Percentiles rank a stretch among this genome's conserved stretches.
phyloP scores from a whole-genome alignment of 2,329 filamentous ascomycete genomes.

The Venturia nashicola region DNA sequence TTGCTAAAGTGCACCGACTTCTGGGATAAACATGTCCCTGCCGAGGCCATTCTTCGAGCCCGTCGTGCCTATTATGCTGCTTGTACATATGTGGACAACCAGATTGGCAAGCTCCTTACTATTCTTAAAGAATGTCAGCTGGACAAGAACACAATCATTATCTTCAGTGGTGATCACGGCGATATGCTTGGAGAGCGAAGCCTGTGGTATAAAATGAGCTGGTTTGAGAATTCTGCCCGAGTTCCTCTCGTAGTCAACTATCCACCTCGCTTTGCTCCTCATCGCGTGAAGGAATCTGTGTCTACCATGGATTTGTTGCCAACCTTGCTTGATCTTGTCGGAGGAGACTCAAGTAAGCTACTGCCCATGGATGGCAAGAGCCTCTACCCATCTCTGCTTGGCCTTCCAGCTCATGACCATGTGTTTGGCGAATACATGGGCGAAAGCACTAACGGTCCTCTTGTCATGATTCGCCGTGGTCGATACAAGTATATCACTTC shows the following conservation, averaged over 20 bases:
- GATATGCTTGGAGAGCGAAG: constrained; percentile 92
- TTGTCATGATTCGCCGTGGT: constrained; percentile 88
- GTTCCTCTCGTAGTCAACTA: constrained; percentile 80
- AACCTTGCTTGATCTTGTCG: constrained; percentile 60
- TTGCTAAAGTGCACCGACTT: constrained; percentile 78
- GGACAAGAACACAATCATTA: constrained; percentile 74
- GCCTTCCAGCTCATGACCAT: constrained; percentile 60
- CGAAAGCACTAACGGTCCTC: constrained; percentile 76
- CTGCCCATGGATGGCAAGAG: constrained; percentile 82
- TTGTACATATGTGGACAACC: constrained; percentile 88
- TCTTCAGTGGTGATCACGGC: constrained; percentile 88
- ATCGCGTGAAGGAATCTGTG: constrained; percentile 69
- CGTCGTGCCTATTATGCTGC: constrained; percentile 85
- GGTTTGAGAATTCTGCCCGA: constrained; percentile 82
- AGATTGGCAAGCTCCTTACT: constrained; percentile 69
- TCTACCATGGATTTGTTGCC: constrained; percentile 85
- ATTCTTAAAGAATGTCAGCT: constrained; percentile 69
- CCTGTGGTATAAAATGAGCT: constrained; percentile 97
- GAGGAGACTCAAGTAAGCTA: constrained; percentile 52
- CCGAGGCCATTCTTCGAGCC: constrained; percentile 76
- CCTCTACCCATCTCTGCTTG: constrained; percentile 64
- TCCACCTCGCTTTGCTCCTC: constrained; percentile 61
- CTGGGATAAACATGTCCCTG: constrained; percentile 70
- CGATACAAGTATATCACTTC: constrained; percentile 87
- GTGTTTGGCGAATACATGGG: constrained; percentile 95